These are phyloP conservation scores for Kodamaea leandrae DNA, from an alignment of 805 yeast genomes.

Conservation along the genomic window DNA sequence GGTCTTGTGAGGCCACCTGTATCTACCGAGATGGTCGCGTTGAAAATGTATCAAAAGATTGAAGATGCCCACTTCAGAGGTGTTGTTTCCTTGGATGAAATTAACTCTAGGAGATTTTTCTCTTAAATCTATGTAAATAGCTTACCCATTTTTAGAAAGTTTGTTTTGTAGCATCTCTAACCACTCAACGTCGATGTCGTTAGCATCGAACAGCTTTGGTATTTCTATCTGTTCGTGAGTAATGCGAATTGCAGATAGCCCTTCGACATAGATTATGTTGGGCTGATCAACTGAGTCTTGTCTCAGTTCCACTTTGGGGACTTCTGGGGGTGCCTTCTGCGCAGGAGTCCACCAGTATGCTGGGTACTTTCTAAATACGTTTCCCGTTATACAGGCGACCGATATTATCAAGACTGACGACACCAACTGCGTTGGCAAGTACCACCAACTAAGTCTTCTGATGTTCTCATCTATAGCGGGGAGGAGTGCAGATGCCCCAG, in stretches of 20 bases:
- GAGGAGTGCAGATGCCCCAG: constrained; percentile 65
- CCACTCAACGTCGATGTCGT: constrained; percentile 28
- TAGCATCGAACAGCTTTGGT: constrained; percentile 24
- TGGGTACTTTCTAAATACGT: constrained; percentile 54
- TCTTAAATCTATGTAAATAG: background rate
- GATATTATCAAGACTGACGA: constrained; percentile 46
- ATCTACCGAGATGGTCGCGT: constrained; percentile 68
- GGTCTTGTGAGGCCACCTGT: constrained; percentile 58
- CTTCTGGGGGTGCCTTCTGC: constrained; percentile 3
- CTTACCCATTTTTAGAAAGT: background rate
- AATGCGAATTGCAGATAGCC: constrained; percentile 18
- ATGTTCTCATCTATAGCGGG: constrained; percentile 49
- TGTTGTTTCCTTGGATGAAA: constrained; percentile 55
- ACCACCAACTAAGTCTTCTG: constrained; percentile 62
- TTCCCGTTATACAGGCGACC: constrained; percentile 54
- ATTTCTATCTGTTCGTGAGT: constrained; percentile 15
- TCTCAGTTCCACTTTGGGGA: constrained; percentile 1
- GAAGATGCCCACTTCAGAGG: constrained; percentile 52
- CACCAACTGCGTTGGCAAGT: constrained; percentile 52
- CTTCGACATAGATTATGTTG: constrained; percentile 16
- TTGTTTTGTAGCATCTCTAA: constrained; percentile 16
- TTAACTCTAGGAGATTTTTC: constrained; percentile 15
- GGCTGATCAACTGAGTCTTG: background rate
- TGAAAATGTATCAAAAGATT: constrained; percentile 53
- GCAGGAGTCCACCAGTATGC: constrained; percentile 57